Evolutionary conservation across 2,329 filamentous ascomycete species (phyloP).

Genomic region (Neonectria faginata): DNA sequence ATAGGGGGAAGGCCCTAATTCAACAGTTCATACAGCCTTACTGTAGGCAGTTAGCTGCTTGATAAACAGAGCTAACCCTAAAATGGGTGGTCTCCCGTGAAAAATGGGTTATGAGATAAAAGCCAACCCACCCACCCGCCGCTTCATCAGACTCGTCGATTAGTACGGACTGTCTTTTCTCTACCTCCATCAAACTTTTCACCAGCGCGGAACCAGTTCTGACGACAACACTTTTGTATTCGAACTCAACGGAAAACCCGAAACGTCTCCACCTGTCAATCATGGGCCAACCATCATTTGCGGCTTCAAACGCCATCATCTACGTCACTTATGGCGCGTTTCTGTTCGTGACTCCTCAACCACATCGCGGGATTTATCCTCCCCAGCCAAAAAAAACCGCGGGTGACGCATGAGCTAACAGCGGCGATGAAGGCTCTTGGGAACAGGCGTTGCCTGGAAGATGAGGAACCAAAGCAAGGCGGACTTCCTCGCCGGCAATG

Average conservation of each 20-base stretch:
- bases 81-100: too few relatives aligned
- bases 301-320: slow-evolving; percentile 85
- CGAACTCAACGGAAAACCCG: background rate
- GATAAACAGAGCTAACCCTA: too few relatives aligned
- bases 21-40: too few relatives aligned
- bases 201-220: background rate
- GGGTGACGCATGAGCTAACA: slow-evolving; percentile 32
- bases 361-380: background rate
- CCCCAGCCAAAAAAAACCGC: too few relatives aligned
- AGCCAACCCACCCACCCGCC: slow-evolving; percentile 2
- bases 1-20: too few relatives aligned
- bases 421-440: slow-evolving; percentile 65
- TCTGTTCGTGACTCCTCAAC: slow-evolving; percentile 66
- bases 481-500: slow-evolving; percentile 80
- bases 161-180: background rate
- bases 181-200: background rate
- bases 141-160: background rate
- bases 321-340: slow-evolving; percentile 84
- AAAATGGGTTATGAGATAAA: too few relatives aligned
- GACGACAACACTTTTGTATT: background rate
- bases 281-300: slow-evolving; percentile 81
- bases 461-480: slow-evolving; percentile 73
- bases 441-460: slow-evolving; percentile 68
- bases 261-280: slow-evolving; percentile 24
- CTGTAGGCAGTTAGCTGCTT: too few relatives aligned